Percentiles rank a stretch among this genome's conserved stretches.
These are phyloP conservation scores for Pleoardoris graminearum DNA, from an alignment of 2,329 filamentous ascomycete species.

Conservation along the genomic window DNA sequence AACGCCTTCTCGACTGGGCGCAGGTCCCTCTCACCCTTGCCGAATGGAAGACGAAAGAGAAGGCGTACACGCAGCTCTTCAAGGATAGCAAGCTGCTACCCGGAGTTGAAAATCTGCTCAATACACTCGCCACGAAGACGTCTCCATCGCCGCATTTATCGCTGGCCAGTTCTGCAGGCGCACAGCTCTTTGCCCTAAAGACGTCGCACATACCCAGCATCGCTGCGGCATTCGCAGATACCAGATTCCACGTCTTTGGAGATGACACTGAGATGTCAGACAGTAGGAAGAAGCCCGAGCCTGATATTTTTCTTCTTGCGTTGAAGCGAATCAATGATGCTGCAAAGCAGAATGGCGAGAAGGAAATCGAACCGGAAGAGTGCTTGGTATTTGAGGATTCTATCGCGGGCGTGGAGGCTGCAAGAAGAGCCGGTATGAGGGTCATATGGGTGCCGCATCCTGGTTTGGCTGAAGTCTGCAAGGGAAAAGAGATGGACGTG, in stretches of 20 bases:
- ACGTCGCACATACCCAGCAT: conserved; percentile 12
- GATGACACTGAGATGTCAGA: conserved; percentile 16
- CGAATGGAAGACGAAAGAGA: conserved; percentile 22
- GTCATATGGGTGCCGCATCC: conserved; percentile 42
- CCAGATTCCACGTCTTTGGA: conserved; percentile 12
- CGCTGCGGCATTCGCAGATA: conserved; percentile 1
- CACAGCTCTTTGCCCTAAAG: conserved; percentile 9
- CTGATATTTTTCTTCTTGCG: conserved; percentile 22
- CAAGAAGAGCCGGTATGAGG: conserved; percentile 41
- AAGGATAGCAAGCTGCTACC: conserved; percentile 12
- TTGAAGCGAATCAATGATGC: conserved; percentile 14
- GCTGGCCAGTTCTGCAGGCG: conserved; percentile 11
- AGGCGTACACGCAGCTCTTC: conserved; percentile 16
- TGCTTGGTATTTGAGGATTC: conserved; percentile 45
- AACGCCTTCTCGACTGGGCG: conserved; percentile 25
- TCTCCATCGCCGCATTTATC: conserved; percentile 1
- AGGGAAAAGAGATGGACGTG: conserved; percentile 16
- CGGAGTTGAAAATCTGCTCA: conserved; percentile 9
- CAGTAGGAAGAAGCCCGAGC: conserved; percentile 15
- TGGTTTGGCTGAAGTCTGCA: conserved; percentile 23
- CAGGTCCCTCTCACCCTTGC: conserved; percentile 20
- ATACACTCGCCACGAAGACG: conserved; percentile 1
- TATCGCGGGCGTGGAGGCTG: conserved; percentile 37
- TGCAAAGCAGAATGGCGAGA: conserved; percentile 9
- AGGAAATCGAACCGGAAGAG: conserved; percentile 23